These are phyloP conservation scores for Takashimella tepidaria DNA, from an alignment of 1,284 basidiomycete species.

Conservation along the genomic window DNA sequence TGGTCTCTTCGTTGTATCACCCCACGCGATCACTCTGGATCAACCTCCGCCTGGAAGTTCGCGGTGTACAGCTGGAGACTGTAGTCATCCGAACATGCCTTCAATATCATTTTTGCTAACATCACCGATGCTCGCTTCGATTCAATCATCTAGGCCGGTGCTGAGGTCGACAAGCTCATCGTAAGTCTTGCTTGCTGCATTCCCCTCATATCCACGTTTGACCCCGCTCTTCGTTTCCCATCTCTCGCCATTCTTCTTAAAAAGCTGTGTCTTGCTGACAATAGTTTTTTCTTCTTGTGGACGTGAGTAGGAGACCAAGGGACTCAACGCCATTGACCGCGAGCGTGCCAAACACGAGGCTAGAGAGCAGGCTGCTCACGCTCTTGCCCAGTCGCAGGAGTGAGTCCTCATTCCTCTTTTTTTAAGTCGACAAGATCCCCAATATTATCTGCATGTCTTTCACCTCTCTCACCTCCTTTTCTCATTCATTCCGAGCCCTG, in stretches of 20 bases:
- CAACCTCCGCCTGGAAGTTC: too few relatives aligned
- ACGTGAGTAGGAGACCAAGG: conserved; percentile 22
- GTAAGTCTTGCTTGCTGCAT: conserved; percentile 4
- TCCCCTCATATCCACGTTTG: background rate
- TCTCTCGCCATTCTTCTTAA: background rate
- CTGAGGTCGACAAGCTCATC: conserved; percentile 35
- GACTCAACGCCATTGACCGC: conserved; percentile 20
- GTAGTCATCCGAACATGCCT: too few relatives aligned
- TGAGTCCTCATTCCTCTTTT: conserved; percentile 7
- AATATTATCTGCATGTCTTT: conserved; percentile 7
- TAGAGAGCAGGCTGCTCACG: conserved; percentile 16
- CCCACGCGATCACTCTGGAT: background rate
- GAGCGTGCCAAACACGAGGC: conserved; percentile 23
- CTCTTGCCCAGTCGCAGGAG: conserved; percentile 16
- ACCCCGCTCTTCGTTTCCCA: background rate
- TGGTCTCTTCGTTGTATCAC: too few relatives aligned
- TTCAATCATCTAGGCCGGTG: conserved; percentile 13
- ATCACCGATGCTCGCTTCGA: background rate
- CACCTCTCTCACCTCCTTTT: too few relatives aligned
- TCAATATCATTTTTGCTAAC: background rate
- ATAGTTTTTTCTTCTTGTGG: background rate
- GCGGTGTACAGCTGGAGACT: too few relatives aligned
- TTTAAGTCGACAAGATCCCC: conserved; percentile 12
- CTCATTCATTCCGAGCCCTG: too few relatives aligned
- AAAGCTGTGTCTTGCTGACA: background rate